Conservation (phyloP, 805 yeast genomes). For the Cyberlindnera galapagoensis region DNA sequence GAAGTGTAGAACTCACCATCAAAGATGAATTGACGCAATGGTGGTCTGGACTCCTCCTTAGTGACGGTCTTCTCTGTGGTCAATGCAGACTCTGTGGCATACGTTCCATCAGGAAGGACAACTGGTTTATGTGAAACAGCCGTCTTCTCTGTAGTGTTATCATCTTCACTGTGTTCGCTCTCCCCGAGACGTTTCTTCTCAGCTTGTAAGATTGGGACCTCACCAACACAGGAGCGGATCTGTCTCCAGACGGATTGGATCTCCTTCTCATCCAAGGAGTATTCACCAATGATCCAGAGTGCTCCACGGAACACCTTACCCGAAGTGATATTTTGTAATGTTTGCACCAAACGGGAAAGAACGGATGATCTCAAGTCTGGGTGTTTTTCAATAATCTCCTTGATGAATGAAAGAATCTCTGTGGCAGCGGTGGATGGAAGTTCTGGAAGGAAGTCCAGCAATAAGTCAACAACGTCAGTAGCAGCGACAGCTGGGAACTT, state of each 20-base stretch:
- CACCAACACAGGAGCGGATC: constrained; percentile 79
- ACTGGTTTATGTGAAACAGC: constrained; percentile 57
- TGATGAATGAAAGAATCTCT: constrained; percentile 86
- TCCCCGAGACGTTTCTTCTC: constrained; percentile 45
- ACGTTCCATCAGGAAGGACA: constrained; percentile 97
- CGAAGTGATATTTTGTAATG: constrained; percentile 65
- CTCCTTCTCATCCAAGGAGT: constrained; percentile 60
- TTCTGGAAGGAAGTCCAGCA: constrained; percentile 81
- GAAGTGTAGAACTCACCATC: constrained; percentile 90
- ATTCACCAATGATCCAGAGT: constrained; percentile 95
- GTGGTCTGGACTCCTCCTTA: constrained; percentile 43
- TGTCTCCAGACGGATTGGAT: constrained; percentile 84
- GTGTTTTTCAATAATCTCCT: constrained; percentile 89
- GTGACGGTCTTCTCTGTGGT: constrained; percentile 41
- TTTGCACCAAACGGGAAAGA: constrained; percentile 50
- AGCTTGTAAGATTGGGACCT: constrained; percentile 78
- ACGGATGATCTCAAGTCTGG: constrained; percentile 69
- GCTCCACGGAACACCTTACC: constrained; percentile 93
- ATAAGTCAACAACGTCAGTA: constrained; percentile 69
- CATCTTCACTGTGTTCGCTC: constrained; percentile 27
- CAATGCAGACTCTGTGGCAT: constrained; percentile 88
- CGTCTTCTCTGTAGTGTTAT: constrained; percentile 19
- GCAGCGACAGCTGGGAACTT: constrained; percentile 88
- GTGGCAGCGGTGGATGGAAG: constrained; percentile 79
- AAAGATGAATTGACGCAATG: constrained; percentile 73